phyloP scores from a whole-genome alignment of 441 rosid species.

The Euphorbia schlechtendalii region DNA sequence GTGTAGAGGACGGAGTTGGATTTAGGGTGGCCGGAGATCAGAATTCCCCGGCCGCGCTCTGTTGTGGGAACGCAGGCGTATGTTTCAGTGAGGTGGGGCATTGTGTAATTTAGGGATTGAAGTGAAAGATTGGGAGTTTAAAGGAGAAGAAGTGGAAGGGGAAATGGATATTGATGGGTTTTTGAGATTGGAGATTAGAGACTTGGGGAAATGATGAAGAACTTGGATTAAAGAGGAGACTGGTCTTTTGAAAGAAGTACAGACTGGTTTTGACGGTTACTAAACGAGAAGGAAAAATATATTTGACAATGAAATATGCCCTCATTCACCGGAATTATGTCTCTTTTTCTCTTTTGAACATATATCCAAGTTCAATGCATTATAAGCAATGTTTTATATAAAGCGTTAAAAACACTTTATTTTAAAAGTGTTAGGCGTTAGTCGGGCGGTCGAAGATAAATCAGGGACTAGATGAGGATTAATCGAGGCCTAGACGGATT shows the following conservation, averaged over 20 bases:
- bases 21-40: slow-evolving; percentile 71
- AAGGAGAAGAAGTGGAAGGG: neutral
- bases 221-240: too few relatives aligned
- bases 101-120: neutral
- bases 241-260: neutral
- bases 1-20: slow-evolving; percentile 67
- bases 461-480: too few relatives aligned
- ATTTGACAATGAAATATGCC: neutral
- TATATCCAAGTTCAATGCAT: neutral
- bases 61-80: slow-evolving; percentile 83
- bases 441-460: too few relatives aligned
- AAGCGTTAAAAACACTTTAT: too few relatives aligned
- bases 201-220: neutral
- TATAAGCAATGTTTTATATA: too few relatives aligned
- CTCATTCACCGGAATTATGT: neutral
- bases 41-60: slow-evolving; percentile 89
- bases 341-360: neutral
- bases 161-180: neutral
- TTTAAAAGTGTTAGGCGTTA: too few relatives aligned
- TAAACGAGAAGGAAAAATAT: neutral
- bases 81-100: slow-evolving; percentile 65
- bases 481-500: too few relatives aligned
- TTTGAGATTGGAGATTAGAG: neutral
- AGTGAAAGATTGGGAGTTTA: neutral
- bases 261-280: neutral